Base-by-base conservation (phyloP, 768 basidiomycete species). In the Coprinopsis sp. region DNA sequence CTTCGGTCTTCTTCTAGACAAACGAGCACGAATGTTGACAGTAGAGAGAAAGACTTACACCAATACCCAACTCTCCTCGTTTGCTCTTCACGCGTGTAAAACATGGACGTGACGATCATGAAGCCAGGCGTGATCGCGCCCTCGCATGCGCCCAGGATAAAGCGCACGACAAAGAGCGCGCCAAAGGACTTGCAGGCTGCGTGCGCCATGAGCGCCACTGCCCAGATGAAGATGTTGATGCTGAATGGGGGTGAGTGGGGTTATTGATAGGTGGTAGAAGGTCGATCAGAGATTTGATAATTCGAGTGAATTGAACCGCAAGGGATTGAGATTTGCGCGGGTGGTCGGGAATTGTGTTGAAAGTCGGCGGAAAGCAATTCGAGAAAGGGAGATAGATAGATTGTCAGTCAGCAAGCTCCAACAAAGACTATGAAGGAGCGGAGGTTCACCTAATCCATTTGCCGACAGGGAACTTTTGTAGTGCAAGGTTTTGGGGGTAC, bases 31-130 rank as follows among this genome's bases (percentile, higher is more conserved):
- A 11, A 37, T 11, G 11, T 13, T 14, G 44, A 23, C 4, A 11
- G 21, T 1, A 21, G 16, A 39, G 7, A 12, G 21, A 27, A n/a
- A 3, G 5, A 67, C 83, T 64, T 59, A 87, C 85, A 86, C 83
- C 83, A 87, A 56, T 84, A 87, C 3, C 86, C 85, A 16, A 87
- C 76, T 10, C 86, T 67, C 31, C 76, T 51, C 0, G 82, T 87
- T 55, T 85, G 82, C 53, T 88, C 86, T 6, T 61, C 77, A 41
- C 81, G 74, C 0, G 84, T 87, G 54, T 87, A 87, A 55, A 87
- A 88, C 85, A 87, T 87, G 23, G 81, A 78, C 30, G 70, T 84
- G 46, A 87, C 79, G 40, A 88, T 82, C 74, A 88, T 63, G 61
- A 89, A 86, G 0, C 85, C 87, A 1, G 87, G 81, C 0, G 86